Evolutionary conservation across 2,329 filamentous ascomycete species (phyloP).

Genomic region (Monosporascus ibericus): DNA sequence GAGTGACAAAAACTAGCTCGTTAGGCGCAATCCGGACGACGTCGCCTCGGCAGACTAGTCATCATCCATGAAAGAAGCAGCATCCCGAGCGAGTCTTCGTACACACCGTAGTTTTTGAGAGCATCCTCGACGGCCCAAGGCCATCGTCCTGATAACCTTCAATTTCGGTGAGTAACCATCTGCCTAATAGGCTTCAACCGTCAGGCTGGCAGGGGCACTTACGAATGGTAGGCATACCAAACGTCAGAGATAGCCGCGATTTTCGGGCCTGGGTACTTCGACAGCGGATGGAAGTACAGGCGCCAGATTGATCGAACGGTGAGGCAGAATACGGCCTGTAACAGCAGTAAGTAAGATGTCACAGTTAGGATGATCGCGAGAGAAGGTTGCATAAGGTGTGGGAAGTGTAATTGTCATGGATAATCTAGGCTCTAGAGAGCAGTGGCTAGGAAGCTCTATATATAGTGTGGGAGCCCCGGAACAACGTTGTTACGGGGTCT

Average conservation of each 20-base stretch:
- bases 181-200: background rate
- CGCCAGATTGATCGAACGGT: background rate
- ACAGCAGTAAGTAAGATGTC: background rate
- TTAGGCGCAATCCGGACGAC: constrained; percentile 4
- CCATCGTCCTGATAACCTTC: background rate
- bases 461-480: no score
- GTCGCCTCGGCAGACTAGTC: background rate
- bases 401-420: no score
- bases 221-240: constrained; percentile 39
- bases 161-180: background rate
- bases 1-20: constrained; percentile 2
- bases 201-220: background rate
- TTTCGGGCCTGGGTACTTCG: constrained; percentile 18
- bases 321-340: background rate
- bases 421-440: no score
- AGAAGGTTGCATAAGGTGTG: no score
- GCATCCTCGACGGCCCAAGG: background rate
- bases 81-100: background rate
- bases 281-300: constrained; percentile 12
- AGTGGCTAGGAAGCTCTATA: no score
- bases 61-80: background rate
- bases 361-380: no score
- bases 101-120: background rate
- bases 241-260: constrained; percentile 36
- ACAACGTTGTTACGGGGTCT: no score